Conservation (phyloP, 768 basidiomycete species). For the Amanita rubescens region DNA sequence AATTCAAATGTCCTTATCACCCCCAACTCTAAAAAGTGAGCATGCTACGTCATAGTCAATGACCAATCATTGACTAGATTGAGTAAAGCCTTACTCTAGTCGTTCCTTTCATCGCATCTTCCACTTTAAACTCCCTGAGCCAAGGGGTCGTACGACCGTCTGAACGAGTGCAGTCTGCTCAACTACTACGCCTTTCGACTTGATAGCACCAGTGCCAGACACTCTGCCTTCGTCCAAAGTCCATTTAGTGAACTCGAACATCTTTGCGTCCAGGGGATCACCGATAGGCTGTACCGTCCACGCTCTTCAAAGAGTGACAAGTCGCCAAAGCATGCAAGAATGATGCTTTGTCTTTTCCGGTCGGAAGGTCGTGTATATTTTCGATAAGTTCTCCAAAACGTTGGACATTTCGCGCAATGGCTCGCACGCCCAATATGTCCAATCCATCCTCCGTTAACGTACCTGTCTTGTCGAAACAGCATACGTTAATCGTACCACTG, state of each 20-base stretch:
- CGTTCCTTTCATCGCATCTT: slow-evolving; percentile 86
- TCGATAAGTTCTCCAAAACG: slow-evolving; percentile 88
- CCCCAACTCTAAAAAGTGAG: slow-evolving; percentile 94
- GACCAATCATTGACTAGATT: neutral
- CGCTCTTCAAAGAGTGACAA: slow-evolving; percentile 90
- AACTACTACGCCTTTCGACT: slow-evolving; percentile 48
- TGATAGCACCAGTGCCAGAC: slow-evolving; percentile 65
- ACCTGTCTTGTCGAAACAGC: slow-evolving; percentile 99
- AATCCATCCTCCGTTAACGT: slow-evolving; percentile 97
- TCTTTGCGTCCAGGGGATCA: slow-evolving; percentile 93
- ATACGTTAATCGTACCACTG: slow-evolving; percentile 92
- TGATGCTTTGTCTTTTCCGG: slow-evolving; percentile 64
- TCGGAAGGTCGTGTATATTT: slow-evolving; percentile 80
- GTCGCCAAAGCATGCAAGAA: slow-evolving; percentile 92
- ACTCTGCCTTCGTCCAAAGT: slow-evolving; percentile 85
- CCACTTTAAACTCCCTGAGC: slow-evolving; percentile 84
- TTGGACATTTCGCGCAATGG: slow-evolving; percentile 65
- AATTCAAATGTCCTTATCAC: slow-evolving; percentile 97
- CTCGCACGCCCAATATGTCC: slow-evolving; percentile 91
- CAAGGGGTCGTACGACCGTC: slow-evolving; percentile 92
- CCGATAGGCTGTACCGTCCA: slow-evolving; percentile 86
- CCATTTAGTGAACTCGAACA: slow-evolving; percentile 98
- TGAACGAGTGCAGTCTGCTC: slow-evolving; percentile 90
- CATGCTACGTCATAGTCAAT: slow-evolving; percentile 50
- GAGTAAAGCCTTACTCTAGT: slow-evolving; percentile 48